Base-by-base conservation (phyloP, 2,329 filamentous ascomycete species). In the Aspergillus phoenicis region DNA sequence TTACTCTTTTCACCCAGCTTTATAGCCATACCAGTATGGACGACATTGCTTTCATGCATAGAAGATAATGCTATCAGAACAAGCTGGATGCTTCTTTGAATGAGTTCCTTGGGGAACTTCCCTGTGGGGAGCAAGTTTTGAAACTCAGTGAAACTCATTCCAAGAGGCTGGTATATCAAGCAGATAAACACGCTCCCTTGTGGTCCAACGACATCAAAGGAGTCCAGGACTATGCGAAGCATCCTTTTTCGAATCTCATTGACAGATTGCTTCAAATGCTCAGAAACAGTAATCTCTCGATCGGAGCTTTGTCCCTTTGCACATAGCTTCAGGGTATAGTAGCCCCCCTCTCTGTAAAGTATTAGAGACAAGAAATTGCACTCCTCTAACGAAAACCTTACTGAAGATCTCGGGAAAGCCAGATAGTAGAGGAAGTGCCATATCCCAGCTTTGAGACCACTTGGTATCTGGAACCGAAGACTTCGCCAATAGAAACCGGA, bases 201-300 rank as follows among this genome's bases (percentile, higher is more conserved):
- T 1, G 66, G 65, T 24, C 66, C 67, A n/a, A 60, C 52, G 45
- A 75, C 59, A 22, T 69, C 60, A 59, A 76, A 76, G 6, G 64
- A 62, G 55, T 74, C 71, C 6, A 70, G 66, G n/a, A 71, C 41
- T 6, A 60, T 57, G 20, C 73, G 71, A 41, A 75, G 58, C 26
- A 63, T 47, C n/a, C 36, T 59, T 47, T 60, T 62, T 22, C 67
- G 66, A 4, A 59, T 43, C 48, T 69, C 65, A n/a, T 51, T 36
- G 20, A 36, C 30, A 38, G 45, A 55, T 5, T 61, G 55, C 22
- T 58, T 59, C 15, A 75, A 30, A 62, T 66, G 64, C 26, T 67
- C 41, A 10, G 69, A 72, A 15, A 70, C 39, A 4, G 41, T 51
- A 22, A 71, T 28, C 52, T 72, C 69, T 15, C 55, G 51, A 24